These are phyloP conservation scores for Brassica hybrid DNA, from an alignment of 441 rosid species.

Conservation along the genomic window DNA sequence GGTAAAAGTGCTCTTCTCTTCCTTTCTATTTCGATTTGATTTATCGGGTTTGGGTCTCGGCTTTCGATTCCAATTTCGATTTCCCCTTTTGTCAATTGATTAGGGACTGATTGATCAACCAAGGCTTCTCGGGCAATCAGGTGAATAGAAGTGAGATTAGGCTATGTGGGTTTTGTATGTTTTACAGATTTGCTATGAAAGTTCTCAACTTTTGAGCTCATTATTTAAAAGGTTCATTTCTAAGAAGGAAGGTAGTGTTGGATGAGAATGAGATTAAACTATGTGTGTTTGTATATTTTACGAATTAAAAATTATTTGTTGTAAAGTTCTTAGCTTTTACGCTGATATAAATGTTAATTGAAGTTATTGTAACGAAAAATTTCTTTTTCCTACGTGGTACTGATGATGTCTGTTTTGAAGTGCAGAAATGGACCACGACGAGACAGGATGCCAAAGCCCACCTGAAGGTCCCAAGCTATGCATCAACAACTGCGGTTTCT, in stretches of 20 bases:
- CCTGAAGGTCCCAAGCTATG: constrained; percentile 89
- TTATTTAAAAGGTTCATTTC: not conserved
- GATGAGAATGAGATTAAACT: constrained; percentile 5
- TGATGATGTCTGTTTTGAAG: constrained; percentile 22
- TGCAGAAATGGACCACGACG: constrained; percentile 35
- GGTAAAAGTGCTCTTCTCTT: constrained; percentile 25
- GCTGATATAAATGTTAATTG: not conserved
- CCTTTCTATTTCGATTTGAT: not conserved
- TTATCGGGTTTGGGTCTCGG: not conserved
- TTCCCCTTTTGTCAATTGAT: not conserved
- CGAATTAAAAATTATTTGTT: not conserved
- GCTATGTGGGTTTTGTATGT: constrained; percentile 9
- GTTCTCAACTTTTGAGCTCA: not conserved
- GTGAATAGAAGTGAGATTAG: not conserved
- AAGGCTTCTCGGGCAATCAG: no score
- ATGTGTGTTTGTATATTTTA: not conserved
- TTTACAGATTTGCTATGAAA: not conserved
- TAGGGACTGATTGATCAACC: not conserved
- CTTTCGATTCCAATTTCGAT: not conserved
- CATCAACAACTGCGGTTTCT: constrained; percentile 90
- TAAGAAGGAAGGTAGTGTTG: not conserved
- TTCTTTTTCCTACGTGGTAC: no score
- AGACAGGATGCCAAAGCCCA: constrained; percentile 96
- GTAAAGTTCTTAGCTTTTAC: not conserved
- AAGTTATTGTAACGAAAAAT: no score